Percentiles rank a stretch among this genome's conserved stretches.
These are phyloP conservation scores for Phytopythium helicoides DNA, from an alignment of 352 stramenopile species.

Conservation along the genomic window DNA sequence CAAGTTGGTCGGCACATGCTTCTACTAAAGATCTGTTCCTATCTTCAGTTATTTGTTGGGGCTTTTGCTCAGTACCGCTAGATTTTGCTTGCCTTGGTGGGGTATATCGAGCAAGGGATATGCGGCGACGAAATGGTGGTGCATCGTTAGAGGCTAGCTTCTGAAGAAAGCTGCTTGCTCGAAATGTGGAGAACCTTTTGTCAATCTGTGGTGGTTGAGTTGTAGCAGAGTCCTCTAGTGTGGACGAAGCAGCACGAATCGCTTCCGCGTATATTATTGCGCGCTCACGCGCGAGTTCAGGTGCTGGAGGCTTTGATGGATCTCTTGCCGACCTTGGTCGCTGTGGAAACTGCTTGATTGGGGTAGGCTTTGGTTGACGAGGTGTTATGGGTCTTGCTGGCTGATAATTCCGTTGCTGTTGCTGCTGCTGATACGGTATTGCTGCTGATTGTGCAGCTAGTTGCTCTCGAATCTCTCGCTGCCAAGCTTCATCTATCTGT, in stretches of 20 bases:
- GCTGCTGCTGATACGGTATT: background rate
- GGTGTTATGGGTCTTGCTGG: too few species aligned
- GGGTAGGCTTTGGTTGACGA: constrained; percentile 10
- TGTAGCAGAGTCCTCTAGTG: too few species aligned
- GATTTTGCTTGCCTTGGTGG: too few species aligned
- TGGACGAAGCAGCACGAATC: too few species aligned
- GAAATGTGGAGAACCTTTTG: constrained; percentile 5
- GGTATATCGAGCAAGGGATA: background rate
- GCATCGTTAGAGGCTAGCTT: background rate
- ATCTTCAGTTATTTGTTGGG: constrained; percentile 13
- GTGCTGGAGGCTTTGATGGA: background rate
- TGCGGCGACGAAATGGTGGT: background rate
- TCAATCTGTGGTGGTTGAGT: too few species aligned
- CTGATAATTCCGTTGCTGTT: background rate
- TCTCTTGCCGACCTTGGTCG: background rate
- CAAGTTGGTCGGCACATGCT: background rate
- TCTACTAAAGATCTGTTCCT: constrained; percentile 1
- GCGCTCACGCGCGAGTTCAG: too few species aligned
- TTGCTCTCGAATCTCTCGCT: constrained; percentile 3
- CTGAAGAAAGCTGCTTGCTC: constrained; percentile 2
- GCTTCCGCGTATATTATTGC: too few species aligned
- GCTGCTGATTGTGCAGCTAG: background rate
- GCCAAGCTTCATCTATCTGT: background rate
- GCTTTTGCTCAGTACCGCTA: too few species aligned
- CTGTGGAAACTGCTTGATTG: constrained; percentile 13